Base-by-base conservation (phyloP, 2,329 filamentous ascomycete species). In the Byssothecium circinans region DNA sequence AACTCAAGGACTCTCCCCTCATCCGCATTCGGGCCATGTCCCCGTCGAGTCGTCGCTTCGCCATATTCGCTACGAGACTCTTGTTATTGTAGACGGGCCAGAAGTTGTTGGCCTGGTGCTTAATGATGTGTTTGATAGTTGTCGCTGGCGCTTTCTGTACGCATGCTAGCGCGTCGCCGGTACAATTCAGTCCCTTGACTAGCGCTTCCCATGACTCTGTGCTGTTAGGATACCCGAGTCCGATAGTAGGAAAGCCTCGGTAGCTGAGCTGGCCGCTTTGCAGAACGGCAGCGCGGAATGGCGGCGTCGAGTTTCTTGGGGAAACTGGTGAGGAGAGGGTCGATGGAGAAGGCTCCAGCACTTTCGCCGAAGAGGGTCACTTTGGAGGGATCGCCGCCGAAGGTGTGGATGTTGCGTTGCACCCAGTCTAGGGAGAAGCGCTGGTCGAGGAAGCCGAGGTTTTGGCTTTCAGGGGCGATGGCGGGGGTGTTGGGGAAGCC, bases 391-490 rank as follows among this genome's bases (percentile, higher is more conserved):
- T 81, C 70, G 4, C 79, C 79, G 1, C 76, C 76, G 45, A 82
- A 81, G 1, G 72, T 64, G 14, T 59, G 58, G 29, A 80, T 75
- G 47, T 80, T 77, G 22, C 74, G 72, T 43, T 74, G 69, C 2
- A 77, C 79, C 80, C 80, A 82, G 56, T 81, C 75, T 1, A 82
- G 65, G 3, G 78, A 80, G 17, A 75, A 59, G n/a, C 79, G 71
- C 49, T 81, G 79, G 43, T 82, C 80, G 68, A 79, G 80, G 60
- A 81, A 79, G 2, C 78, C 80, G 18, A 78, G 68, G 46, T 82
- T 82, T 1, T 50, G 54, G 17, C 50, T 54, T 11, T 53, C 43
- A 8, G 59, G 15, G 8, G 59, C 49, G 2, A 68, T 38, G 10
- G 56, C 56, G 2, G 62, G 56, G 8, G 60, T 53, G 18, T 37